Evolutionary conservation across 495 filamentous ascomycete genomes (phyloP), one percentile per base, ranked within the genome.

Genomic region (Aspergillus leporis): DNA sequence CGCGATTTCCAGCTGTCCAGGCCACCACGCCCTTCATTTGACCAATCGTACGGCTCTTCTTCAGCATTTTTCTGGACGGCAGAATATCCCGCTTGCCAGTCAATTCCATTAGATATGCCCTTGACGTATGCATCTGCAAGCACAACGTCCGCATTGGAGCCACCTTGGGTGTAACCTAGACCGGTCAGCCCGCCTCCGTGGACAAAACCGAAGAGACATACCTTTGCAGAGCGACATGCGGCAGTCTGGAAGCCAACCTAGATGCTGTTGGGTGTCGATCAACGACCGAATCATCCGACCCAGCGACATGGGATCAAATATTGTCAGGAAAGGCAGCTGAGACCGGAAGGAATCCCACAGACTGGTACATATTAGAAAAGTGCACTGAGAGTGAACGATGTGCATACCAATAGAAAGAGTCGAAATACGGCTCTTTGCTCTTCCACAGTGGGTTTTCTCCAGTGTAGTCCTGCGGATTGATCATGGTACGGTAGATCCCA

Each of bases 81-180:
- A 18, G 72, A 66, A 58, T 86, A 91, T 3, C 85, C 89, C 23
- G 82, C 82, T 9, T 82, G 74, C 89, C 89, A 92, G 64, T 92
- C 76, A 40, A 92, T 78, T 13, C 70, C 79, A 14, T 78, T 76
- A 2, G 74, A 70, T 18, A 92, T 78, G 5, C 86, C 85, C 61
- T 92, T 92, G 31, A 91, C 78, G 58, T 85, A 91, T 40, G 88
- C 87, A 66, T 92, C 89, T 4, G 85, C 89, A 36, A 92, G 80
- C 4, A 92, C 80, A 53, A 88, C 89, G 63, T 92, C 89, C 1
- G 85, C 84, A 56, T 91, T 90, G 3, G 85, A 90, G 21, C 89
- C 89, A 3, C 89, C 91, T 74, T 92, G 89, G 8, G 83, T 85
- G 25, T 64, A 77, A 7, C 76, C 72, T 75, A 54, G 48, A 22